Evolutionary conservation across 148 eudicot species (phyloP).

Genomic region (Talinum fruticosum): DNA sequence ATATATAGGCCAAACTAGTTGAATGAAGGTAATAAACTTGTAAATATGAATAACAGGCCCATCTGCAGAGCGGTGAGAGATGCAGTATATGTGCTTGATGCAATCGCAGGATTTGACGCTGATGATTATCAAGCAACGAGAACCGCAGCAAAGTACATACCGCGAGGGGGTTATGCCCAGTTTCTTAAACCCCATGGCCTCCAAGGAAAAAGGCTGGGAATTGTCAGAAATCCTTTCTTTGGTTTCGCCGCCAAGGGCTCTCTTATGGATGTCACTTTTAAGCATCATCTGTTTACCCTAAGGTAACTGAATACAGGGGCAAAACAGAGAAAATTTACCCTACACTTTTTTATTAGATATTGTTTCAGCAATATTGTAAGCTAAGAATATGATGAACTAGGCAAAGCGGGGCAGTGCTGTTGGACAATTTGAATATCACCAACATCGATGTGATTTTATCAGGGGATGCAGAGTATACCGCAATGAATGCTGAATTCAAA

Average conservation of each 20-base stretch:
- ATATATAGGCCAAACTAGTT: background rate
- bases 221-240: constrained; percentile 37
- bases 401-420: constrained; percentile 39
- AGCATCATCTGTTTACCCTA: constrained; percentile 32
- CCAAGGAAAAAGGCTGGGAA: constrained; percentile 37
- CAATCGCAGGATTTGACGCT: constrained; percentile 40
- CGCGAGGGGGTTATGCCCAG: constrained; percentile 40
- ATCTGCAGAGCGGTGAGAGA: constrained; percentile 52
- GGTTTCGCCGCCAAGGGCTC: background rate
- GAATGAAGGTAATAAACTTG: background rate
- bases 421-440: constrained; percentile 42
- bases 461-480: constrained; percentile 16
- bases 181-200: constrained; percentile 38
- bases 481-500: constrained; percentile 52
- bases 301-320: constrained; percentile 35
- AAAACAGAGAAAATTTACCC: background rate
- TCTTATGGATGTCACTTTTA: constrained; percentile 2
- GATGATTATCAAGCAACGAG: constrained; percentile 38
- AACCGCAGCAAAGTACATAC: constrained; percentile 32
- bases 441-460: constrained; percentile 33
- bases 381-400: constrained; percentile 17
- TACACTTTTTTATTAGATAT: too few relatives aligned
- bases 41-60: constrained; percentile 32
- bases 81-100: constrained; percentile 47
- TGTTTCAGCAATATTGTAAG: background rate